Evolutionary conservation across 1,139 yeast species (phyloP).

Genomic region (Blastobotrys buckinghamii): DNA sequence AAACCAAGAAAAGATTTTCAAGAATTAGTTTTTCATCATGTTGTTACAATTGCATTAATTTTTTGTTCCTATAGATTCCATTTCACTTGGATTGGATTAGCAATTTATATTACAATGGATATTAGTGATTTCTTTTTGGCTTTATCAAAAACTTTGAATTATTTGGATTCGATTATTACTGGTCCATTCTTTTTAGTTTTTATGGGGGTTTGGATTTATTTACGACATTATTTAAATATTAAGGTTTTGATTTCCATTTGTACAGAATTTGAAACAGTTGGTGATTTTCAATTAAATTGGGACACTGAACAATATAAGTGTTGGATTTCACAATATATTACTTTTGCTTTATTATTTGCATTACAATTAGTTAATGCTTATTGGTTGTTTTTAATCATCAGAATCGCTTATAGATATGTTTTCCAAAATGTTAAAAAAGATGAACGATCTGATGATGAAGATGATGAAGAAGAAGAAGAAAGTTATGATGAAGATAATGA

Average conservation of each 20-base stretch:
- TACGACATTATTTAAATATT: conserved; percentile 81
- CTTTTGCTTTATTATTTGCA: conserved; percentile 68
- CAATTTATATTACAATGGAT: conserved; percentile 92
- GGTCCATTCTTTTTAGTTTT: conserved; percentile 66
- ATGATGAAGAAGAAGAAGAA: conserved; percentile 41
- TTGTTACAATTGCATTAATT: conserved; percentile 83
- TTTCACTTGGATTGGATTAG: conserved; percentile 92
- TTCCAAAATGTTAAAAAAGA: conserved; percentile 59
- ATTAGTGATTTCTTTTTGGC: conserved; percentile 87
- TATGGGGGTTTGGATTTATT: conserved; percentile 70
- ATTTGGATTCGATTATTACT: conserved; percentile 60
- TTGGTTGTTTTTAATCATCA: conserved; percentile 78
- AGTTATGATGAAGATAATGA: conserved; percentile 14
- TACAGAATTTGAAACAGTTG: conserved; percentile 81
- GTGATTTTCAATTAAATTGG: conserved; percentile 76
- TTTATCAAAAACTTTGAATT: conserved; percentile 74
- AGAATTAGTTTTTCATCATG: conserved; percentile 89
- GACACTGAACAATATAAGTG: conserved; percentile 94
- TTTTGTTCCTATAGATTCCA: conserved; percentile 91
- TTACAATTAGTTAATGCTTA: conserved; percentile 79
- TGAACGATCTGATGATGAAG: conserved; percentile 87
- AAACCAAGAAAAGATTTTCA: conserved; percentile 91
- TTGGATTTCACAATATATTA: conserved; percentile 89
- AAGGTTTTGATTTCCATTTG: conserved; percentile 79
- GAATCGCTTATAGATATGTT: conserved; percentile 65